Conservation (phyloP, 345 rosid genomes). For the Gossypium turneri region DNA sequence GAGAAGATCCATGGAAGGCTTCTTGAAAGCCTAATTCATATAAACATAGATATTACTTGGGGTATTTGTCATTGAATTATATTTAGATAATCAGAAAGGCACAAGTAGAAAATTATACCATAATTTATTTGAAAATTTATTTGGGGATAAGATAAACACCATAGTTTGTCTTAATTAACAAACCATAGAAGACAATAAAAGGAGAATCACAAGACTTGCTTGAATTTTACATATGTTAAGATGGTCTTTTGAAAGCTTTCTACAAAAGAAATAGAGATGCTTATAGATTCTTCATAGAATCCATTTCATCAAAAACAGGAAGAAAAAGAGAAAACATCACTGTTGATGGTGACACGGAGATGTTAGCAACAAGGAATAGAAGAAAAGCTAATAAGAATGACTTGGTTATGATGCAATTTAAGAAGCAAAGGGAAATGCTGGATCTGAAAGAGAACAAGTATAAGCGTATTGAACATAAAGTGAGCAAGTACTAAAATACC, state of each 20-base stretch:
- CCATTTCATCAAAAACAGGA: too few species aligned
- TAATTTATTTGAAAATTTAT: background rate
- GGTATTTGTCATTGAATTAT: too few species aligned
- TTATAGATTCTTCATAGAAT: background rate
- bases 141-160: background rate
- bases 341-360: too few species aligned
- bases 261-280: background rate
- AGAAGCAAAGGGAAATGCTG: background rate
- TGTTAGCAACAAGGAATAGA: too few species aligned
- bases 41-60: background rate
- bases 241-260: background rate
- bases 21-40: background rate
- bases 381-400: background rate
- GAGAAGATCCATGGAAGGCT: conserved; percentile 49
- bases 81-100: background rate
- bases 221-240: background rate
- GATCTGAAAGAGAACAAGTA: background rate
- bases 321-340: too few species aligned
- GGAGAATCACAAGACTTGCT: background rate
- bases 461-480: background rate
- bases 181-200: background rate
- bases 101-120: background rate
- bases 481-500: background rate
- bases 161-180: background rate
- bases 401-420: background rate